Conservation (phyloP, 139 green algal genomes). For the Chlamydomonas incerta region DNA sequence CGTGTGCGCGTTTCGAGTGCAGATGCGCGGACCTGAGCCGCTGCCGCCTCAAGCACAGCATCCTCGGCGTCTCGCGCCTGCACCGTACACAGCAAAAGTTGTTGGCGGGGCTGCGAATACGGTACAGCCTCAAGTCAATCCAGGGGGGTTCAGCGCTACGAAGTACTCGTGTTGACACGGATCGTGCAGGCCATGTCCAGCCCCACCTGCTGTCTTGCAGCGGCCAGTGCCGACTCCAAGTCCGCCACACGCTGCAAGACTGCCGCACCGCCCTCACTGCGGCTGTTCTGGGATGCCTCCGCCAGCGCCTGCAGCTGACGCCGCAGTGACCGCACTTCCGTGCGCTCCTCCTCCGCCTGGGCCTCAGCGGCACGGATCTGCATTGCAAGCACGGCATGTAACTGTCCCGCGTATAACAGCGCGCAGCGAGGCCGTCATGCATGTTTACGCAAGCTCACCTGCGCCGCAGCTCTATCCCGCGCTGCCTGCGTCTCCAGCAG, state of each 20-base stretch:
- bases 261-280: background rate
- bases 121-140: no score
- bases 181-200: no score
- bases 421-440: no score
- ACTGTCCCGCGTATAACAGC: no score
- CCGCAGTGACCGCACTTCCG: constrained; percentile 24
- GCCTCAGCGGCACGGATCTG: constrained; percentile 1
- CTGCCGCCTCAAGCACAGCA: constrained; percentile 21
- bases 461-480: background rate
- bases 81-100: background rate
- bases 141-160: no score
- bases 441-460: background rate
- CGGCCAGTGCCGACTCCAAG: constrained; percentile 18
- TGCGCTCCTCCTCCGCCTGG: constrained; percentile 1
- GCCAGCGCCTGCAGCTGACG: background rate
- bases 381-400: no score
- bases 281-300: background rate
- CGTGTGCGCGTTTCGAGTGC: constrained; percentile 5
- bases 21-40: background rate
- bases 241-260: background rate
- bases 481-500: constrained; percentile 8
- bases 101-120: no score
- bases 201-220: constrained; percentile 9
- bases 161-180: no score
- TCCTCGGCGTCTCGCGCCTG: constrained; percentile 18